phyloP scores from a whole-genome alignment of 306 rosid species.

The apple (Malus domestica) region DNA sequence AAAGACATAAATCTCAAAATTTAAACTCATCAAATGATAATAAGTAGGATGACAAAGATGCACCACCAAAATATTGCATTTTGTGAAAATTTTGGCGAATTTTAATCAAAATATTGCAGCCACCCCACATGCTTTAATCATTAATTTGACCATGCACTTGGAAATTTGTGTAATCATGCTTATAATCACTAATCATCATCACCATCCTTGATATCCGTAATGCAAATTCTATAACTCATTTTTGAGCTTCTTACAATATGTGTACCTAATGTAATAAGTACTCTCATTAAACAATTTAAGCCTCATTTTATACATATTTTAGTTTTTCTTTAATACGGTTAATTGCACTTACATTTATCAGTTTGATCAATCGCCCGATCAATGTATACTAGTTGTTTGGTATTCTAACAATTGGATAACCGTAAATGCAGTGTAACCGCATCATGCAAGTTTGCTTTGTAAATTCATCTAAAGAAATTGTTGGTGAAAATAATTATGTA shows the following conservation, averaged over 20 bases:
- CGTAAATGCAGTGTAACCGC: not conserved
- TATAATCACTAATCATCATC: conserved; percentile 44
- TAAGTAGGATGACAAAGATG: too few species aligned
- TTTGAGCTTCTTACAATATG: not conserved
- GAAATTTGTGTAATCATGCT: conserved; percentile 31
- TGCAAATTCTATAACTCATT: not conserved
- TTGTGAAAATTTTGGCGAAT: conserved; percentile 10
- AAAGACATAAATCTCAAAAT: rapidly evolving
- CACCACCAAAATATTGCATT: not conserved
- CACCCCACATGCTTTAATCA: conserved; percentile 46
- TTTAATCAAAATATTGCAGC: conserved; percentile 13
- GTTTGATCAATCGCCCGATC: not conserved
- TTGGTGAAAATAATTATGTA: not conserved
- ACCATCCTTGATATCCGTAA: conserved; percentile 4
- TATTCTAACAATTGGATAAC: too few species aligned
- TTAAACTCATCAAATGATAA: too few species aligned
- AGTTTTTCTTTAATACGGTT: not conserved
- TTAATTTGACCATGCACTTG: conserved; percentile 46
- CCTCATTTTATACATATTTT: not conserved
- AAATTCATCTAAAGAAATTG: not conserved
- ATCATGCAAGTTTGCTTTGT: not conserved
- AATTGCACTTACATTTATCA: too few species aligned
- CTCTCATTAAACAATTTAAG: too few species aligned
- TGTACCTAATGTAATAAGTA: not conserved
- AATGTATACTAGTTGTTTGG: too few species aligned